These are phyloP conservation scores for Pyrus betulifolia DNA, from an alignment of 306 rosid species.

Conservation along the genomic window DNA sequence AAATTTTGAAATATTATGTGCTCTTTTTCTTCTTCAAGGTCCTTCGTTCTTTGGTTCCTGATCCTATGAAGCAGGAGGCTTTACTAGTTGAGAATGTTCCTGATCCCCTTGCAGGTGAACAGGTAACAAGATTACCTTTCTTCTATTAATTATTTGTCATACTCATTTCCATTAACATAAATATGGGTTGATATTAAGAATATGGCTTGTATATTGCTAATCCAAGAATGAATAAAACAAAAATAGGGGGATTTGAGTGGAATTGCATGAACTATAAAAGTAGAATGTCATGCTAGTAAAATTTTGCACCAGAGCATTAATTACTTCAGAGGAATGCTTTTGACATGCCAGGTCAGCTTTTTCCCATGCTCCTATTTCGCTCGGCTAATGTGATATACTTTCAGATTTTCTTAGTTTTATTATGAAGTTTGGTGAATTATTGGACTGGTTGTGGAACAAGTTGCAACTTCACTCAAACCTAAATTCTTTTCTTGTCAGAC, in stretches of 20 bases:
- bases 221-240: neutral
- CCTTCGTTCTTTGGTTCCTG: conserved; percentile 47
- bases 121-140: conserved; percentile 38
- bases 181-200: neutral
- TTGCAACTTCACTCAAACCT: neutral
- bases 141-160: neutral
- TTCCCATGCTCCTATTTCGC: neutral
- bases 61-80: conserved; percentile 64
- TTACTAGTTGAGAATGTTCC: conserved; percentile 73
- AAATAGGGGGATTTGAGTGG: neutral
- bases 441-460: neutral
- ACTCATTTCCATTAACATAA: neutral
- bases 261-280: neutral
- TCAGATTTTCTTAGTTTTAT: neutral
- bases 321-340: neutral
- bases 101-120: conserved; percentile 90
- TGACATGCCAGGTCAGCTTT: neutral
- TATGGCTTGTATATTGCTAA: neutral
- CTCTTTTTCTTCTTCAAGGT: conserved; percentile 37
- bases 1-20: neutral
- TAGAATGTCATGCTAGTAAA: neutral
- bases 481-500: conserved; percentile 41
- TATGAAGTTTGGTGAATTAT: neutral
- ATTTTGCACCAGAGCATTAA: neutral
- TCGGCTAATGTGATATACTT: neutral